Conservation (phyloP, 1,139 yeast species). For the Lodderomyces beijingensis region DNA sequence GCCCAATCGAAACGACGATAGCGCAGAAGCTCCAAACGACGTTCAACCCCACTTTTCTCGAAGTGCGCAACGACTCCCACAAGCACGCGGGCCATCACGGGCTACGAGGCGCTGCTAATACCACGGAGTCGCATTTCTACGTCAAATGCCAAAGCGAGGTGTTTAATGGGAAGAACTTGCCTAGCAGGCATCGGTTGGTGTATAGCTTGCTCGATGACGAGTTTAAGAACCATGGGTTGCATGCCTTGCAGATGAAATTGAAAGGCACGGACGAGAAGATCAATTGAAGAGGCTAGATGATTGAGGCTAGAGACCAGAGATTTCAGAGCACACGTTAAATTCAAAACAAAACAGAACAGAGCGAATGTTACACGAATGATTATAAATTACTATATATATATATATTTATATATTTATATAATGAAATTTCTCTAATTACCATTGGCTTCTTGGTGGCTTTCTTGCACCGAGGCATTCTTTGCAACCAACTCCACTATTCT, state of each 20-base stretch:
- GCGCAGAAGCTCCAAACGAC: slow-evolving; percentile 37
- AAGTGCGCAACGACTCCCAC: slow-evolving; percentile 74
- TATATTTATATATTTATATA: neutral
- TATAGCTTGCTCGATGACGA: slow-evolving; percentile 71
- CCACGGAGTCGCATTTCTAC: slow-evolving; percentile 81
- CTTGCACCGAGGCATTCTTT: slow-evolving; percentile 59
- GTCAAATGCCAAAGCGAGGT: slow-evolving; percentile 65
- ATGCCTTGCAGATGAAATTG: slow-evolving; percentile 84
- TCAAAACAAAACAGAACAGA: no score
- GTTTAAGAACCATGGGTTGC: slow-evolving; percentile 66
- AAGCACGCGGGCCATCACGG: slow-evolving; percentile 90
- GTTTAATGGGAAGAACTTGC: slow-evolving; percentile 65
- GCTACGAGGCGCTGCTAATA: slow-evolving; percentile 66
- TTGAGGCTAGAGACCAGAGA: no score
- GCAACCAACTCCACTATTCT: slow-evolving; percentile 89
- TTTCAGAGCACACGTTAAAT: no score
- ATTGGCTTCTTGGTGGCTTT: slow-evolving; percentile 16
- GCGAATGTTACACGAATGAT: no score
- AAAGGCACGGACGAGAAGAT: slow-evolving; percentile 66
- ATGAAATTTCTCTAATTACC: slow-evolving; percentile 7
- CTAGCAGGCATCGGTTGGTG: slow-evolving; percentile 75
- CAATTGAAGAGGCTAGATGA: slow-evolving; percentile 17
- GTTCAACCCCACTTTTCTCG: slow-evolving; percentile 50
- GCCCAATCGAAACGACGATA: slow-evolving; percentile 15
- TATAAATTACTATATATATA: no score